Conservation (phyloP, 306 rosid species). For the Rosa persica region DNA sequence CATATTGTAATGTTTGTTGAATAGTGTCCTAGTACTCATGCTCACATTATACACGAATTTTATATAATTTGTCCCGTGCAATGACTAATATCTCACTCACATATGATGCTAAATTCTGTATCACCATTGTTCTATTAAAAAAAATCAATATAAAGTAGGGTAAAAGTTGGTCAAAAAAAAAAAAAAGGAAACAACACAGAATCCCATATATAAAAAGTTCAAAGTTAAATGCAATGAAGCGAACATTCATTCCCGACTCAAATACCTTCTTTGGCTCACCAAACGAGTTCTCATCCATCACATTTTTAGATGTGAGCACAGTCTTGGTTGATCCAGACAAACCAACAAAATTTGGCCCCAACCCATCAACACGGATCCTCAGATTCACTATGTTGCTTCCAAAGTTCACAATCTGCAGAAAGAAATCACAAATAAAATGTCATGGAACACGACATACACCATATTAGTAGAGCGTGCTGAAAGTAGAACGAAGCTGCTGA, state of each 20-base stretch:
- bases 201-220: background rate
- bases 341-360: conserved; percentile 42
- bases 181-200: background rate
- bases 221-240: background rate
- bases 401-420: conserved; percentile 77
- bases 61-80: background rate
- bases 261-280: conserved; percentile 68
- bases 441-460: background rate
- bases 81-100: background rate
- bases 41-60: too few relatives aligned
- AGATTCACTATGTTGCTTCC: conserved; percentile 57
- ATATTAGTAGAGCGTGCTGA: background rate
- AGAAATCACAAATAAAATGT: background rate
- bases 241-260: background rate
- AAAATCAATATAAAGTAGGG: background rate
- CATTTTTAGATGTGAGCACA: conserved; percentile 63
- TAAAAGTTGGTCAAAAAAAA: background rate
- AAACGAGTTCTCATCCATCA: conserved; percentile 88
- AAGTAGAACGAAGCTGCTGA: background rate
- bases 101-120: background rate
- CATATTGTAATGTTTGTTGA: background rate
- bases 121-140: background rate
- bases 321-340: conserved; percentile 55
- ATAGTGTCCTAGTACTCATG: background rate
- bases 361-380: conserved; percentile 43